Conservation (phyloP, 768 basidiomycete genomes). For the Tricholomella constricta region DNA sequence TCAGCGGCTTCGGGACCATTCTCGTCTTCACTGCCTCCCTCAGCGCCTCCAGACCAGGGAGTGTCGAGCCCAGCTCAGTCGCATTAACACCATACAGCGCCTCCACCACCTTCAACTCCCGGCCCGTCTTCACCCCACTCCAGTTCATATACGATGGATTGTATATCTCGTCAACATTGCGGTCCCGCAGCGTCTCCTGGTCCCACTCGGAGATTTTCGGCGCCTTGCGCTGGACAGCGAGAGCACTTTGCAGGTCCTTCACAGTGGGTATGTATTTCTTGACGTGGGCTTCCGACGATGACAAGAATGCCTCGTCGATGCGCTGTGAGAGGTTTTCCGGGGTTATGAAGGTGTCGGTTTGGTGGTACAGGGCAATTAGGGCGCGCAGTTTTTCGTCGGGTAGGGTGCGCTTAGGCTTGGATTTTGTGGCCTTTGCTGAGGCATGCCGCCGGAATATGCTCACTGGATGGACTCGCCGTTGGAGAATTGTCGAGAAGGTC, state of each 20-base stretch:
- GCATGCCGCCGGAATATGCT: constrained; percentile 18
- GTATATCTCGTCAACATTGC: neutral
- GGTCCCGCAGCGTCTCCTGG: constrained; percentile 10
- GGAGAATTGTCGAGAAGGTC: constrained; percentile 15
- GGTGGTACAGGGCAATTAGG: constrained; percentile 78
- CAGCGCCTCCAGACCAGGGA: constrained; percentile 51
- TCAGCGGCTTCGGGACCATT: constrained; percentile 1
- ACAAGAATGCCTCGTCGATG: constrained; percentile 67
- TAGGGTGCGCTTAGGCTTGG: constrained; percentile 36
- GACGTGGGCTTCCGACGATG: neutral
- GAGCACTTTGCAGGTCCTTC: constrained; percentile 15
- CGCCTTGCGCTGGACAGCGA: constrained; percentile 27
- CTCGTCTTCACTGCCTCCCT: constrained; percentile 34
- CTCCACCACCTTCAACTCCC: constrained; percentile 48
- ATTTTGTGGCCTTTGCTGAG: constrained; percentile 22
- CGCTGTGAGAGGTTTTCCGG: constrained; percentile 61
- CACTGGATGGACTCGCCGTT: constrained; percentile 9
- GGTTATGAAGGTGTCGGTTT: constrained; percentile 70
- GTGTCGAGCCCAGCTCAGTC: constrained; percentile 17
- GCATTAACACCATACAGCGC: constrained; percentile 55
- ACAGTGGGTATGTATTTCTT: constrained; percentile 12
- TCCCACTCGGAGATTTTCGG: constrained; percentile 45
- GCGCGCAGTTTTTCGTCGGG: constrained; percentile 66
- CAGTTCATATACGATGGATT: constrained; percentile 19
- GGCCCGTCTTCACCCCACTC: constrained; percentile 26